Base-by-base conservation (phyloP, 306 rosid species). In the Vigna nakashimae region DNA sequence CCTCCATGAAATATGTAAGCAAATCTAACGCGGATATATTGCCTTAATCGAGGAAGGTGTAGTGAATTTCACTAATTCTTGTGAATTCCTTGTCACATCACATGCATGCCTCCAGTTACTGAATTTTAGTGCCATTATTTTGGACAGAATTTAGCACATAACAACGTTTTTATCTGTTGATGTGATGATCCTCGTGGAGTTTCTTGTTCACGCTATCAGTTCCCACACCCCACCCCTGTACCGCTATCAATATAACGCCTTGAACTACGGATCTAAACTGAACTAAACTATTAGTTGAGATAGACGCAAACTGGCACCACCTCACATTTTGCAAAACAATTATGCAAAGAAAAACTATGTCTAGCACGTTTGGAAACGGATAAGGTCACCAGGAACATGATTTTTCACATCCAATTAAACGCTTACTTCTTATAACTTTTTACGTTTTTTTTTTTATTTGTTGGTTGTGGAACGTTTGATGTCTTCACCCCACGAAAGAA, bases 1-100 rank as follows among this genome's bases (percentile, higher is more conserved):
- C 28, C 75, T 53, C 64, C 68, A 65, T 69, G 75, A 45, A 55
- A 75, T 36, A 43, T 30, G 34, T 26, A 55, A 48, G 34, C 13
- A 18, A 40, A 46, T 58, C 5, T 50, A 50, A 59, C 17, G 73
- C 75, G 60, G 70, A 77, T 68, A 74, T 75, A 74, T 75, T 76
- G 24, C 81, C 48, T 73, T 63, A 45, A 17, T 60, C 72, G 36
- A 80, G 26, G 73, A 82, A 65, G 38, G 26, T 56, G 9, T 42
- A 15, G 17, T 17, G 38, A 73, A 24, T 58, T 58, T 55, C 56
- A 74, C 32, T 45, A 75, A 18, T 80, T 74, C 26, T 48, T 56
- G 46, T 34, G 28, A 57, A 52, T 16, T 28, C 65, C 50, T 67
- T n/a, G 24, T 56, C 55, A 40, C 38, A 40, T 72, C 58, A 56